Evolutionary conservation across 352 stramenopile species (phyloP).

Genomic region (Phytophthora capsici): DNA sequence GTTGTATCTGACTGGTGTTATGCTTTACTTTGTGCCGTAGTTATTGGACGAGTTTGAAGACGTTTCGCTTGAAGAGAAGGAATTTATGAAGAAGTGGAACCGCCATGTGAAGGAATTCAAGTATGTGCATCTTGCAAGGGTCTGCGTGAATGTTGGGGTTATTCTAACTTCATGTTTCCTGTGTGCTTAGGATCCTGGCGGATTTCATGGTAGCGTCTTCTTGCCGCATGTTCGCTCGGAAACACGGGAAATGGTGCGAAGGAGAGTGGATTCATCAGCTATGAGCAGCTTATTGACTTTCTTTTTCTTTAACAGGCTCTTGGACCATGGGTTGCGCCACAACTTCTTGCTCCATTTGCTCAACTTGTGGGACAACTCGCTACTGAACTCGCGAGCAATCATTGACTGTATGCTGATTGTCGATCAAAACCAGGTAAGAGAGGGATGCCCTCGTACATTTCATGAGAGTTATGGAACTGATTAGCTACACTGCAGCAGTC

Average conservation of each 20-base stretch:
- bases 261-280: background rate
- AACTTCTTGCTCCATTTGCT: conserved; percentile 91
- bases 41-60: conserved; percentile 91
- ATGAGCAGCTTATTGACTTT: background rate
- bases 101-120: conserved; percentile 82
- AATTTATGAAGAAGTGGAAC: conserved; percentile 93
- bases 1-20: background rate
- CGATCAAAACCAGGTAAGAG: conserved; percentile 60
- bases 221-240: conserved; percentile 86
- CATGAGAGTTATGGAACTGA: background rate
- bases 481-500: conserved; percentile 5
- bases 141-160: background rate
- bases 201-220: conserved; percentile 89
- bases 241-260: conserved; percentile 77
- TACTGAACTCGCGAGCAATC: conserved; percentile 85
- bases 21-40: conserved; percentile 25
- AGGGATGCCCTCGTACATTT: no score
- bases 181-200: conserved; percentile 63
- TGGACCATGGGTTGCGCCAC: conserved; percentile 78
- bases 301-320: conserved; percentile 45
- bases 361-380: conserved; percentile 92
- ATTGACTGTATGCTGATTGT: conserved; percentile 91
- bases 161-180: conserved; percentile 10
- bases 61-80: conserved; percentile 85
- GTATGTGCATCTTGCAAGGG: conserved; percentile 32